phyloP scores from a whole-genome alignment of 805 yeast species.

The Ogataea methanolica region DNA sequence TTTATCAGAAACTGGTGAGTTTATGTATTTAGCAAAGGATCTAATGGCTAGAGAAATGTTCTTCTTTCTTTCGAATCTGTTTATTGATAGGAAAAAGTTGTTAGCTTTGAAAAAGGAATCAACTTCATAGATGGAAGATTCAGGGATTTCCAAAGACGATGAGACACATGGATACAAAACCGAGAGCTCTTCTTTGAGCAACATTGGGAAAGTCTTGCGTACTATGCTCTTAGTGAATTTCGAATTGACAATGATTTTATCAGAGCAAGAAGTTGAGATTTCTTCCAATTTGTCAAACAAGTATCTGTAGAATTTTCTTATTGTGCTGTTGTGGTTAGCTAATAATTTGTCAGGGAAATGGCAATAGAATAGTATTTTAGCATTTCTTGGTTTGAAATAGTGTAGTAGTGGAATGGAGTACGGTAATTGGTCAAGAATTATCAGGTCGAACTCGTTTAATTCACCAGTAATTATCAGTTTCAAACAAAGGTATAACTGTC shows the following conservation, averaged over 20 bases:
- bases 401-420: conserved; percentile 73
- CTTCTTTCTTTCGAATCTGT: conserved; percentile 86
- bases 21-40: conserved; percentile 49
- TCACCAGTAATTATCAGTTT: conserved; percentile 44
- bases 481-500: conserved; percentile 68
- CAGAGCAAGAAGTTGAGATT: conserved; percentile 70
- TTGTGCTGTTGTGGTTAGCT: conserved; percentile 49
- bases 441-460: conserved; percentile 54
- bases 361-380: conserved; percentile 78
- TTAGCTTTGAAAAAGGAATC: conserved; percentile 30
- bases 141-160: conserved; percentile 8
- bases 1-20: conserved; percentile 23
- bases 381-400: conserved; percentile 32
- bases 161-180: conserved; percentile 82
- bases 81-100: conserved; percentile 64
- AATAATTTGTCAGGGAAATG: conserved; percentile 92
- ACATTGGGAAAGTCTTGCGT: conserved; percentile 51
- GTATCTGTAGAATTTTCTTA: conserved; percentile 63
- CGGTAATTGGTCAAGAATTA: conserved; percentile 84
- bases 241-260: conserved; percentile 82
- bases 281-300: conserved; percentile 88
- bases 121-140: conserved; percentile 30
- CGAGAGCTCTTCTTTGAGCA: conserved; percentile 38
- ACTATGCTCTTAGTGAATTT: conserved; percentile 73
- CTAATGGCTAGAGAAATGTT: conserved; percentile 73